These are phyloP conservation scores for Phytopythium helicoides DNA, from an alignment of 352 stramenopile species.

Conservation along the genomic window DNA sequence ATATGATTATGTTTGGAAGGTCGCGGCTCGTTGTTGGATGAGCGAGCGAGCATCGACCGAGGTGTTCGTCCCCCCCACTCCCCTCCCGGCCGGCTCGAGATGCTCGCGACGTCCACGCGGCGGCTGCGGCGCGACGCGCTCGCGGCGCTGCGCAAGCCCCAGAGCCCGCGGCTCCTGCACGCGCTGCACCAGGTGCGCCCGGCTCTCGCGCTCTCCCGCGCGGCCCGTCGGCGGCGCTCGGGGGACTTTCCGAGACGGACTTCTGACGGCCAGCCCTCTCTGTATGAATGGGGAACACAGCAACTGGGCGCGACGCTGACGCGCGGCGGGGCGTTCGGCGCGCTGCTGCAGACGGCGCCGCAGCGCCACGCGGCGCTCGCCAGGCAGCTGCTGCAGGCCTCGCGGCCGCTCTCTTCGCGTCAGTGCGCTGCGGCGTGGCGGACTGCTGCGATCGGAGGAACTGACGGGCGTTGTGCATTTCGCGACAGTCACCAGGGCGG, in stretches of 20 bases:
- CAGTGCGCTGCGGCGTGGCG: no score
- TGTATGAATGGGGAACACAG: no score
- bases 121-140: constrained; percentile 59
- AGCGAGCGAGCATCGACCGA: not conserved
- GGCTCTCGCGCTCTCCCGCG: not conserved
- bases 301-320: constrained; percentile 65
- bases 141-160: constrained; percentile 51
- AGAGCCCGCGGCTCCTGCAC: constrained; percentile 56
- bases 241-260: no score
- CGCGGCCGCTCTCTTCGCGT: constrained; percentile 54
- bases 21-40: no score
- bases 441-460: no score
- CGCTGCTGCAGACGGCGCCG: constrained; percentile 22
- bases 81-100: constrained; percentile 5
- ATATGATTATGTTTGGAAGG: no score
- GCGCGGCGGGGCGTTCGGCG: constrained; percentile 37
- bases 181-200: constrained; percentile 63
- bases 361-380: constrained; percentile 30
- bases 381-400: constrained; percentile 51
- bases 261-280: no score
- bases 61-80: no score
- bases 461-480: no score
- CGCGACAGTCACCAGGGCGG: constrained; percentile 43
- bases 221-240: no score
- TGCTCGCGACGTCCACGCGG: constrained; percentile 52